Conservation (phyloP, 2,329 filamentous ascomycete genomes). For the Ceratocystis destructans region DNA sequence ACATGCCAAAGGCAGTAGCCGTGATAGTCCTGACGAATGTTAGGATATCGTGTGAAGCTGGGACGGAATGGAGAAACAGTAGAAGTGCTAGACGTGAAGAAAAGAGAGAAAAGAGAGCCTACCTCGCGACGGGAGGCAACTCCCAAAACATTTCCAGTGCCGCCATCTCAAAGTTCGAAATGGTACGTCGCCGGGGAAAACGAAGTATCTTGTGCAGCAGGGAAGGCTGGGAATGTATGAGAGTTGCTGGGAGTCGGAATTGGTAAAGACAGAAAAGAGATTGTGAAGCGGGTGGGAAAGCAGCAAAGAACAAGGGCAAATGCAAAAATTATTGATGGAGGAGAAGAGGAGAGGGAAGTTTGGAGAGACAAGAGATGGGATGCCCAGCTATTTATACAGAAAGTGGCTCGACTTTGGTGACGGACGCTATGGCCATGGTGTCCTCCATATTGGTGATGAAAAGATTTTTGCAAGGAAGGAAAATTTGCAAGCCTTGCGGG, state of each 20-base stretch:
- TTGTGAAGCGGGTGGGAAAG: slow-evolving; percentile 20
- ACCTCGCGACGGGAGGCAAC: slow-evolving; percentile 32
- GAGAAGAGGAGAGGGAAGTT: not conserved
- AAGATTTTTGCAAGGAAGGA: not conserved
- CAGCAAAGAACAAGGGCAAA: not conserved
- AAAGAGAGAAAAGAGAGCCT: slow-evolving; percentile 20
- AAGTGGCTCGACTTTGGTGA: not conserved
- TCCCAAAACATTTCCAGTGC: slow-evolving; percentile 28
- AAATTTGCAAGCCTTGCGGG: slow-evolving; percentile 5
- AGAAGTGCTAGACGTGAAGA: not conserved
- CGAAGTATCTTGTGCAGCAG: not conserved
- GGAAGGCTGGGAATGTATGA: slow-evolving; percentile 1
- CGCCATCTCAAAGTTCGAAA: slow-evolving; percentile 19
- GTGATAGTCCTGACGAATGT: slow-evolving; percentile 46
- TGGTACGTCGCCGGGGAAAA: slow-evolving; percentile 14
- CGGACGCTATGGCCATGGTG: slow-evolving; percentile 3
- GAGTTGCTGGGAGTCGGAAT: slow-evolving; percentile 14
- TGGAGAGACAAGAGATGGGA: slow-evolving; percentile 20
- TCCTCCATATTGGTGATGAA: slow-evolving; percentile 5
- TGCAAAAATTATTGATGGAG: not conserved
- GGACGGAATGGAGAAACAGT: not conserved
- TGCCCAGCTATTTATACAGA: slow-evolving; percentile 21
- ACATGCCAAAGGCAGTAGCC: slow-evolving; percentile 46
- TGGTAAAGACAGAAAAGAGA: slow-evolving; percentile 18
- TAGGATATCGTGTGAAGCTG: slow-evolving; percentile 21